A percentile compares a stretch with the other conserved stretches of the same genome.
Conservation (phyloP, 2,329 filamentous ascomycete genomes). For the Mycosphaerella sp. region DNA sequence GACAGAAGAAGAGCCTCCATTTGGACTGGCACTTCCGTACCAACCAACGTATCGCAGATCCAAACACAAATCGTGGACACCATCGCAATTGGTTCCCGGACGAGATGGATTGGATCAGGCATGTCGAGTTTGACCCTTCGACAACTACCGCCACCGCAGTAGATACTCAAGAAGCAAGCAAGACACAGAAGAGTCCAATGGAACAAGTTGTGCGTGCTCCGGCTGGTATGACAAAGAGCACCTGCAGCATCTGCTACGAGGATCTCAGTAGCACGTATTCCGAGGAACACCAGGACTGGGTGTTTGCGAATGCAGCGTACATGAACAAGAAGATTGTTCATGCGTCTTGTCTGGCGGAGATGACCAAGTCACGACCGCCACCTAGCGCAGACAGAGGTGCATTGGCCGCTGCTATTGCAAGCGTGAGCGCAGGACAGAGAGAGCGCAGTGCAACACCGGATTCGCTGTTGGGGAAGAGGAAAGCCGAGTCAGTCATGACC, state of each 20-base stretch:
- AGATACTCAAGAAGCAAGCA: conserved; percentile 37
- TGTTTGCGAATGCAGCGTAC: conserved; percentile 83
- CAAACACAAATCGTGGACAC: conserved; percentile 69
- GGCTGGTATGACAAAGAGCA: conserved; percentile 65
- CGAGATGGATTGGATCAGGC: conserved; percentile 86
- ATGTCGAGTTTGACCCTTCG: conserved; percentile 67
- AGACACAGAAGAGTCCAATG: conserved; percentile 50
- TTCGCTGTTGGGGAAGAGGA: conserved; percentile 30
- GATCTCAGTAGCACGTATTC: conserved; percentile 89
- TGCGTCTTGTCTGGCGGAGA: conserved; percentile 80
- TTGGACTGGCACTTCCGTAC: conserved; percentile 98
- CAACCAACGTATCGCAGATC: conserved; percentile 80
- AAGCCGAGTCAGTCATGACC: conserved; percentile 29
- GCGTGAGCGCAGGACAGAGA: conserved; percentile 18
- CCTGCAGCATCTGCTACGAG: conserved; percentile 92
- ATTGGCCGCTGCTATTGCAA: conserved; percentile 24
- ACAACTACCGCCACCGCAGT: conserved; percentile 39
- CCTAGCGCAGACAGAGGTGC: conserved; percentile 14
- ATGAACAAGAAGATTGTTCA: conserved; percentile 79
- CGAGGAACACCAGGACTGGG: conserved; percentile 90
- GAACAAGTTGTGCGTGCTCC: conserved; percentile 76
- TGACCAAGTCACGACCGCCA: conserved; percentile 50
- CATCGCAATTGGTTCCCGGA: conserved; percentile 95
- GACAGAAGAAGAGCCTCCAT: conserved; percentile 79
- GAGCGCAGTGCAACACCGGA: conserved; percentile 34